A percentile compares a stretch with the other conserved stretches of the same genome.
These are phyloP conservation scores for Draba incana DNA, from an alignment of 345 rosid species.

Conservation along the genomic window DNA sequence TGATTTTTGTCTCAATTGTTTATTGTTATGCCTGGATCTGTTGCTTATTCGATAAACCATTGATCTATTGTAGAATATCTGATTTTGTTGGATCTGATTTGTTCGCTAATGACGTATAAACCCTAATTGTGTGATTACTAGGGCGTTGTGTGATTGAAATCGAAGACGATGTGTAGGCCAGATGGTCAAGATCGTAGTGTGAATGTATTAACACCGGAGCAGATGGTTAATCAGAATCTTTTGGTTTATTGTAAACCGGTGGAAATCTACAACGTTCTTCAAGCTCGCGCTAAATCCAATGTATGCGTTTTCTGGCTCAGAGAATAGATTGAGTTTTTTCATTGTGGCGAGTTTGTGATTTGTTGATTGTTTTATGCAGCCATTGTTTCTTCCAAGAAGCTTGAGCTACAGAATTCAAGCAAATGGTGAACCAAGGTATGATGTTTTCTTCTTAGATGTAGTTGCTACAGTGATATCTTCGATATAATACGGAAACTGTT, in stretches of 20 bases:
- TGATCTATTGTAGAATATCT: not conserved
- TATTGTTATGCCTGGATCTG: not conserved
- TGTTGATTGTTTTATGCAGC: constrained; percentile 52
- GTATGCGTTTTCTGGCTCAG: constrained; percentile 41
- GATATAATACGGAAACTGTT: not conserved
- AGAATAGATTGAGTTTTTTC: constrained; percentile 3
- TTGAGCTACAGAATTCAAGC: constrained; percentile 65
- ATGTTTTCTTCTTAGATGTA: not conserved
- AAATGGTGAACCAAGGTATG: constrained; percentile 61
- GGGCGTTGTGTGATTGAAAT: constrained; percentile 2
- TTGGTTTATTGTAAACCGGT: constrained; percentile 86
- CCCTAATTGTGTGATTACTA: not conserved
- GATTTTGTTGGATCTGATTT: not conserved
- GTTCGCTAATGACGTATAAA: not conserved
- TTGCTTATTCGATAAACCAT: not conserved
- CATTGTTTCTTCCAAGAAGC: constrained; percentile 71
- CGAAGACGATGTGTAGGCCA: constrained; percentile 65
- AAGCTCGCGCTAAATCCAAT: constrained; percentile 57
- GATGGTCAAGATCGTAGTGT: constrained; percentile 32
- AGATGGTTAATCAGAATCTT: constrained; percentile 69
- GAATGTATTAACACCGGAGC: constrained; percentile 44
- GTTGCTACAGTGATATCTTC: not conserved
- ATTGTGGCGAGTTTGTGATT: not conserved
- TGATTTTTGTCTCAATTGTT: not conserved
- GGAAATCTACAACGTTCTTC: constrained; percentile 73